Conservation (phyloP, 1,284 basidiomycete species). For the Acaromyces ingoldii region DNA sequence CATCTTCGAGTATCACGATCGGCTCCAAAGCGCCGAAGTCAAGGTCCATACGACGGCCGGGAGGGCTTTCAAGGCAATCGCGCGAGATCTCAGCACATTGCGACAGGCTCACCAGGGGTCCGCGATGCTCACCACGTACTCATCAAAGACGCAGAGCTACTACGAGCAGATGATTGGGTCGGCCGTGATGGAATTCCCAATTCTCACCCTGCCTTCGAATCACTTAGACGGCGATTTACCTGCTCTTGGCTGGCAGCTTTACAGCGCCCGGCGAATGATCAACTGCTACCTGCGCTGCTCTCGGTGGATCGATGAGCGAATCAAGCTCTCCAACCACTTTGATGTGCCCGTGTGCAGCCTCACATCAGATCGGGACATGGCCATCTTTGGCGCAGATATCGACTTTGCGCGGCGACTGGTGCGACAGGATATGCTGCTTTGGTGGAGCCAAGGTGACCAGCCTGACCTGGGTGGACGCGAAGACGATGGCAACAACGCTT, state of each 20-base stretch:
- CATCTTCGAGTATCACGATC: conserved; percentile 64
- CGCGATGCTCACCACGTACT: conserved; percentile 75
- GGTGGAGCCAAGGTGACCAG: conserved; percentile 77
- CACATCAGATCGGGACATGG: conserved; percentile 70
- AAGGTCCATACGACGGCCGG: conserved; percentile 72
- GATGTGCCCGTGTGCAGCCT: conserved; percentile 86
- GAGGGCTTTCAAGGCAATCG: conserved; percentile 78
- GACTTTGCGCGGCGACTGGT: conserved; percentile 81
- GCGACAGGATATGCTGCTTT: conserved; percentile 83
- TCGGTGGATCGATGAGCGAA: conserved; percentile 72
- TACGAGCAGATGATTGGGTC: conserved; percentile 73
- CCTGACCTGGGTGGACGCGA: conserved; percentile 93
- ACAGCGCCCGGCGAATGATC: conserved; percentile 65
- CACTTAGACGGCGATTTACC: conserved; percentile 63
- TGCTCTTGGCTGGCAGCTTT: conserved; percentile 57
- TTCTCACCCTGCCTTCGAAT: conserved; percentile 76
- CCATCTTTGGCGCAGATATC: conserved; percentile 79
- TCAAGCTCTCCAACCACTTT: conserved; percentile 81
- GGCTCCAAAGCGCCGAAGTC: conserved; percentile 68
- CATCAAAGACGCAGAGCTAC: conserved; percentile 75
- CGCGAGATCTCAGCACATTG: conserved; percentile 71
- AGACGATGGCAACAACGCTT: conserved; percentile 68
- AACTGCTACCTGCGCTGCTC: conserved; percentile 75
- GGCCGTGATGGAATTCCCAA: conserved; percentile 69
- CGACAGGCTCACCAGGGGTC: conserved; percentile 64